Percentiles rank a stretch among this genome's conserved stretches.
Conservation (phyloP, 2,329 filamentous ascomycete species). For the Aspergillus brasiliensis region DNA sequence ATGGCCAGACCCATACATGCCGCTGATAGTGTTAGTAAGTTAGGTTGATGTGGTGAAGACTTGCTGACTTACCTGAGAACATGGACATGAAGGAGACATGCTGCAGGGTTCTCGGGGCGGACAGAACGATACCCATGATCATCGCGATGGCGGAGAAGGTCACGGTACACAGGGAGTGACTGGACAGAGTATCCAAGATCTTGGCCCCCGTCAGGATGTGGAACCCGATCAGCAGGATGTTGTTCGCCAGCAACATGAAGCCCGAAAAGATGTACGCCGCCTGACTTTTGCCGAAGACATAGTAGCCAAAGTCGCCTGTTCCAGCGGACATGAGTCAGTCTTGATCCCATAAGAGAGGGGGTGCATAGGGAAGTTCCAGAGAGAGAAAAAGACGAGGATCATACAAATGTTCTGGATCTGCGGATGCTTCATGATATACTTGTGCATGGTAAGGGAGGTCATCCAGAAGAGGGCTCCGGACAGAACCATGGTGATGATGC, state of each 20-base stretch:
- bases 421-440: slow-evolving; percentile 56
- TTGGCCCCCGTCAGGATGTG: slow-evolving; percentile 54
- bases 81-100: slow-evolving; percentile 57
- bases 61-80: slow-evolving; percentile 45
- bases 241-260: slow-evolving; percentile 49
- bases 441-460: slow-evolving; percentile 55
- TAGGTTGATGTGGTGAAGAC: no score
- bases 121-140: slow-evolving; percentile 52
- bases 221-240: slow-evolving; percentile 55
- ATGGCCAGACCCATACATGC: slow-evolving; percentile 53
- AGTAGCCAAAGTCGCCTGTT: slow-evolving; percentile 9
- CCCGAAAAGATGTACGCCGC: slow-evolving; percentile 2
- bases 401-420: slow-evolving; percentile 54
- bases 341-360: not conserved
- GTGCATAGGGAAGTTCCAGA: no score
- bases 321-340: not conserved
- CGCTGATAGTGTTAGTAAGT: slow-evolving; percentile 28
- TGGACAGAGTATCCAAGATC: slow-evolving; percentile 52
- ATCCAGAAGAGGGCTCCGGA: slow-evolving; percentile 52
- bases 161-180: slow-evolving; percentile 53
- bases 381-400: slow-evolving; percentile 8
- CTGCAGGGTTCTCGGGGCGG: slow-evolving; percentile 48
- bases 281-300: slow-evolving; percentile 3
- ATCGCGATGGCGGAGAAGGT: slow-evolving; percentile 51
- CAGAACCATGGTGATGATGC: slow-evolving; percentile 40